A percentile compares a stretch with the other conserved stretches of the same genome.
These are phyloP conservation scores for Leptographium wingfieldii DNA, from an alignment of 2,329 filamentous ascomycete genomes.

Conservation along the genomic window DNA sequence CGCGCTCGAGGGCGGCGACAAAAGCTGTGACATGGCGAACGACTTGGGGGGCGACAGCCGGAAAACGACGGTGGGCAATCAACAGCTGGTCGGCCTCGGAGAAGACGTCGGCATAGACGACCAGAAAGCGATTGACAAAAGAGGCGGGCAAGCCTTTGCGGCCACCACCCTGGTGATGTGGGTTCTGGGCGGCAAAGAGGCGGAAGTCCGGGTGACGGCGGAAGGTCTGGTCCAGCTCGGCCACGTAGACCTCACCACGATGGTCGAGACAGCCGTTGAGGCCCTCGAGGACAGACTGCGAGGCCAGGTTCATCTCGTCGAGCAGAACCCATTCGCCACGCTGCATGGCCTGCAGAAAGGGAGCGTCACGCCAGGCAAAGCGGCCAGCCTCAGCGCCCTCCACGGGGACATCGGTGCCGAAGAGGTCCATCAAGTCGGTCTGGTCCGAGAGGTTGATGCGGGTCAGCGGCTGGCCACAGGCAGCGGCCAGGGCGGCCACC, in stretches of 20 bases:
- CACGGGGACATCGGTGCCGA: constrained; percentile 89
- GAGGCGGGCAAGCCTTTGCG: constrained; percentile 89
- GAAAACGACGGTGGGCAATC: constrained; percentile 71
- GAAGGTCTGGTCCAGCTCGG: constrained; percentile 90
- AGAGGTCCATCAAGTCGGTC: constrained; percentile 93
- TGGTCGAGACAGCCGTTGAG: constrained; percentile 95
- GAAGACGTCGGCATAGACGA: constrained; percentile 92
- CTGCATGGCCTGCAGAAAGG: constrained; percentile 94
- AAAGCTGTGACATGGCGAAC: constrained; percentile 63
- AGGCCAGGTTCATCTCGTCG: constrained; percentile 98
- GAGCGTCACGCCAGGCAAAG: constrained; percentile 91
- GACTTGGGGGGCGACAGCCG: constrained; percentile 43
- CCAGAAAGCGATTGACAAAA: constrained; percentile 95
- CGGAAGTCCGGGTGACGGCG: constrained; percentile 78
- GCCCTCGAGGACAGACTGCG: constrained; percentile 90
- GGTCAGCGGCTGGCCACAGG: constrained; percentile 70
- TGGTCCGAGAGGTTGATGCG: constrained; percentile 97
- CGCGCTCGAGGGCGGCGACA: constrained; percentile 64
- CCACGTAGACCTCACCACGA: constrained; percentile 87
- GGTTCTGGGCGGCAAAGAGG: constrained; percentile 96
- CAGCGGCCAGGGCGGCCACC: constrained; percentile 69
- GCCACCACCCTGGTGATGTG: constrained; percentile 91
- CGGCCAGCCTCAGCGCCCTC: constrained; percentile 84
- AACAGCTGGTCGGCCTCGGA: constrained; percentile 64
- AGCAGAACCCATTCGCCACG: constrained; percentile 91